Percentiles rank a stretch among this genome's conserved stretches.
Evolutionary conservation across 441 rosid species (phyloP).

Genomic region (Arabidopsis lyrata): DNA sequence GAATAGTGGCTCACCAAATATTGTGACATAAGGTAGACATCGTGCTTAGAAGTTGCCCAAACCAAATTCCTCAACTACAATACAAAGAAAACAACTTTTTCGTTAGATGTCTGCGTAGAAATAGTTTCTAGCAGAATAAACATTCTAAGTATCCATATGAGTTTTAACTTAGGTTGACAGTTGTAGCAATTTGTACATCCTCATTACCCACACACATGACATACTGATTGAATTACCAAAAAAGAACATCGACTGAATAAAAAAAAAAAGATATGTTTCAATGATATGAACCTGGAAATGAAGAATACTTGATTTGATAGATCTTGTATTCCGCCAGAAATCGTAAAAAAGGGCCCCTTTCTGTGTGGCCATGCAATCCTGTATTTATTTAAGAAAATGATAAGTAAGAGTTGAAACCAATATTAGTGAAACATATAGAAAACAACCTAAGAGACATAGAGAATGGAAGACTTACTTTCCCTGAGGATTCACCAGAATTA

Average conservation of each 20-base stretch:
- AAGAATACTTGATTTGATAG: constrained; percentile 89
- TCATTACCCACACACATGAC: background rate
- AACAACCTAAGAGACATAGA: background rate
- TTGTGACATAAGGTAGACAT: constrained; percentile 91
- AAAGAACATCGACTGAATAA: constrained; percentile 13
- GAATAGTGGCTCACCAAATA: constrained; percentile 86
- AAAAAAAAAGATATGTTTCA: background rate
- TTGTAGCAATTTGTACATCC: constrained; percentile 3
- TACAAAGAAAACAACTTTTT: constrained; percentile 23
- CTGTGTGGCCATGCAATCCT: constrained; percentile 72
- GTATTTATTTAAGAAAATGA: constrained; percentile 10
- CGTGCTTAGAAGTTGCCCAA: constrained; percentile 95
- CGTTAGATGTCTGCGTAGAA: background rate
- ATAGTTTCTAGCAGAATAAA: background rate
- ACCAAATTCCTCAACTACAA: constrained; percentile 93
- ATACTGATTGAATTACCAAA: background rate
- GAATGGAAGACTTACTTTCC: constrained; percentile 45
- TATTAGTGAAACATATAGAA: background rate
- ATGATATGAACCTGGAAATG: constrained; percentile 60
- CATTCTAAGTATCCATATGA: background rate
- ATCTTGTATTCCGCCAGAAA: constrained; percentile 84
- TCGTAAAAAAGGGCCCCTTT: constrained; percentile 75
- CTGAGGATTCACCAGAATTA: constrained; percentile 60
- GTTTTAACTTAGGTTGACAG: background rate
- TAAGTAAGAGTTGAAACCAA: constrained; percentile 7